These are phyloP conservation scores for Podospora fimiseda DNA, from an alignment of 495 filamentous ascomycete species.

Conservation along the genomic window DNA sequence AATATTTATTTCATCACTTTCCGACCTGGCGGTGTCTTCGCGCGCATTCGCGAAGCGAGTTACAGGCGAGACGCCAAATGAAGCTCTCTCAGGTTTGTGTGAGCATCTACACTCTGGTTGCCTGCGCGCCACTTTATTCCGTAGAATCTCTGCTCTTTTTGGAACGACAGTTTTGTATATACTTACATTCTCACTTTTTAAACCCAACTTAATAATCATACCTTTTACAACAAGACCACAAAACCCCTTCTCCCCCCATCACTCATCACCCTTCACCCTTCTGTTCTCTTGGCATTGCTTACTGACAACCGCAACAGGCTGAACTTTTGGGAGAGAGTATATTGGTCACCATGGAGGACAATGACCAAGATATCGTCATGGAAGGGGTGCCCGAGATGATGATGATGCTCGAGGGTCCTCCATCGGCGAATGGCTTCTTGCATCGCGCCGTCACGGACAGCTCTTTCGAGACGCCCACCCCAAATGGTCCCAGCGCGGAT, in stretches of 20 bases:
- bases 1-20: too few species aligned
- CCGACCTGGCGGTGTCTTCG: too few species aligned
- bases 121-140: too few species aligned
- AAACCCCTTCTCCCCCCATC: too few species aligned
- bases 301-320: neutral
- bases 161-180: too few species aligned
- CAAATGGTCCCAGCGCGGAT: slow-evolving; percentile 24
- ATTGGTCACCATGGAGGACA: slow-evolving; percentile 27
- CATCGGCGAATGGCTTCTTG: slow-evolving; percentile 31
- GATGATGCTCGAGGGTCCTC: slow-evolving; percentile 28
- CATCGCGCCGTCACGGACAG: slow-evolving; percentile 17
- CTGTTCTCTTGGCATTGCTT: neutral
- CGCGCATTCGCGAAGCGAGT: neutral
- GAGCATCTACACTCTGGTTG: too few species aligned
- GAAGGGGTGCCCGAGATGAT: slow-evolving; percentile 34
- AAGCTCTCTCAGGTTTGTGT: too few species aligned
- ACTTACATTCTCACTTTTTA: too few species aligned
- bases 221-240: too few species aligned
- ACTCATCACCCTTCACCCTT: neutral
- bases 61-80: neutral
- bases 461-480: slow-evolving; percentile 13
- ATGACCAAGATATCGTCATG: slow-evolving; percentile 27
- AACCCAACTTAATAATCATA: too few species aligned
- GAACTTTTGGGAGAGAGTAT: neutral
- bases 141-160: too few species aligned